These are phyloP conservation scores for Tympanopsis confertula DNA, from an alignment of 2,329 filamentous ascomycete genomes.

Conservation along the genomic window DNA sequence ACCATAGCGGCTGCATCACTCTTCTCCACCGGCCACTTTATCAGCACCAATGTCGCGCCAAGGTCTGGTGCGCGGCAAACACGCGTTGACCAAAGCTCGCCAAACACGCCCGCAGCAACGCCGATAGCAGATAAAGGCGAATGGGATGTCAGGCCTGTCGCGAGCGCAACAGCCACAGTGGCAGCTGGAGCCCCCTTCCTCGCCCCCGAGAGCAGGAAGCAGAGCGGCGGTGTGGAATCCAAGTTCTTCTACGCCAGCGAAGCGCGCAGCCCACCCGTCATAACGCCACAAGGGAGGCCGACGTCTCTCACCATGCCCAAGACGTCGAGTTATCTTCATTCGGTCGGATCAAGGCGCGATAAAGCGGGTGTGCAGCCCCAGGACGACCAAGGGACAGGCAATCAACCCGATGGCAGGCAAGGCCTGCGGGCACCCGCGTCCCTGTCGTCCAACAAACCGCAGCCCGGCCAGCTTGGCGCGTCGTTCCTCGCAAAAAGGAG, in stretches of 20 bases:
- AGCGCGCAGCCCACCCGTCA: conserved; percentile 34
- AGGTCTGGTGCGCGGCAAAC: conserved; percentile 64
- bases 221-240: conserved; percentile 23
- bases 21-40: conserved; percentile 19
- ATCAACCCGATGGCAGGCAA: neutral
- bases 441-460: conserved; percentile 13
- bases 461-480: conserved; percentile 15
- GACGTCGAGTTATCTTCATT: conserved; percentile 9
- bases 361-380: neutral
- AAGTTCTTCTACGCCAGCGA: conserved; percentile 94
- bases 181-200: neutral
- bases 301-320: conserved; percentile 28
- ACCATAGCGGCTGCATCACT: conserved; percentile 34
- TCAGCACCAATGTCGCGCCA: conserved; percentile 64
- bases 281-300: conserved; percentile 17
- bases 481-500: conserved; percentile 22
- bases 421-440: conserved; percentile 11
- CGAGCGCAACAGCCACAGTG: conserved; percentile 19
- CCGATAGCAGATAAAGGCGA: conserved; percentile 35
- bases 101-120: conserved; percentile 53
- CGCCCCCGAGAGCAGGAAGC: conserved; percentile 5
- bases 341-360: neutral
- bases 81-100: conserved; percentile 52
- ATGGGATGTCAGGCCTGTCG: conserved; percentile 26
- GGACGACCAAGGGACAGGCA: neutral